Evolutionary conservation across 192 early-diverging fungal species (phyloP).

Genomic region (Linnemannia hyalina): DNA sequence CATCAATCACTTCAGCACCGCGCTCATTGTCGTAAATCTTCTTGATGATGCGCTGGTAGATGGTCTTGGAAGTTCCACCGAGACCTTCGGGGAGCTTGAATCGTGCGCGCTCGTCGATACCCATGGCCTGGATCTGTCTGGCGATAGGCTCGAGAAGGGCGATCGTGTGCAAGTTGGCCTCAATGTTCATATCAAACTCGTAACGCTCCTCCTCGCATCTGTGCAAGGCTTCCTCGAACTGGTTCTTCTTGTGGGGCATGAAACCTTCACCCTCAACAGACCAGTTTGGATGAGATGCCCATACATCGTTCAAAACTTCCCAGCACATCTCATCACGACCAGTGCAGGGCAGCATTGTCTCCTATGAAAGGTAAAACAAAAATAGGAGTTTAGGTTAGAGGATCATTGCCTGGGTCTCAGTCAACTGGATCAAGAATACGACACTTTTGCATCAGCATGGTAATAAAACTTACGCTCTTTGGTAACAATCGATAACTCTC

Average conservation of each 20-base stretch:
- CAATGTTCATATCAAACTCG: constrained; percentile 98
- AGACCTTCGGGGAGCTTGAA: constrained; percentile 84
- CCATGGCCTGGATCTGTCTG: constrained; percentile 87
- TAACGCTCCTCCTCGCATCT: constrained; percentile 93
- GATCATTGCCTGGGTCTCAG: background rate
- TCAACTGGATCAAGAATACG: background rate
- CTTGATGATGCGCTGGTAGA: constrained; percentile 94
- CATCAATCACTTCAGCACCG: constrained; percentile 90
- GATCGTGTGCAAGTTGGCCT: constrained; percentile 93
- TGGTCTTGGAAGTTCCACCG: constrained; percentile 86
- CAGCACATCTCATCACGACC: constrained; percentile 93
- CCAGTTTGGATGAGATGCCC: constrained; percentile 94
- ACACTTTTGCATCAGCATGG: background rate
- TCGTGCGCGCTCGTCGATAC: constrained; percentile 77
- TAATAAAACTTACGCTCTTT: constrained; percentile 62
- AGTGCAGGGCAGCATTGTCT: constrained; percentile 77
- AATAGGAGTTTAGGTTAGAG: background rate
- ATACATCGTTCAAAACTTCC: constrained; percentile 98
- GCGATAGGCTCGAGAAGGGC: constrained; percentile 91
- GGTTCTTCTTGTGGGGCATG: constrained; percentile 90
- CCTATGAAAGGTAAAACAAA: constrained; percentile 37
- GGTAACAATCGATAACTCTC: constrained; percentile 82
- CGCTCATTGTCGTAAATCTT: constrained; percentile 94
- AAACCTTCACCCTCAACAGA: constrained; percentile 93
- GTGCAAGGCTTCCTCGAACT: constrained; percentile 94